Evolutionary conservation across 2,329 filamentous ascomycete species (phyloP).

Genomic region (Neopestalotiopsis sp.): DNA sequence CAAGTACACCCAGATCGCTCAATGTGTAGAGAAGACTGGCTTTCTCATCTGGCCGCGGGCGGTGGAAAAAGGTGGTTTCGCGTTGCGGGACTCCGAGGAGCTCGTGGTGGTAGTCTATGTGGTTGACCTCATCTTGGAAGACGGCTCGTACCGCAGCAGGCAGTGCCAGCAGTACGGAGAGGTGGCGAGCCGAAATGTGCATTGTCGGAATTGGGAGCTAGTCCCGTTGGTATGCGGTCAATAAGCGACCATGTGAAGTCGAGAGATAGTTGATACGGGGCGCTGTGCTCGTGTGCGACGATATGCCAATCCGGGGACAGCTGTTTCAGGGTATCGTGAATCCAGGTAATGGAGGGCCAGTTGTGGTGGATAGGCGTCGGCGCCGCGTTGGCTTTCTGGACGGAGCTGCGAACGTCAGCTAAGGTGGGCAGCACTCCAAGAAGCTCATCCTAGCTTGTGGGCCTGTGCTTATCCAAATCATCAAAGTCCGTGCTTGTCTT

Average conservation of each 20-base stretch:
- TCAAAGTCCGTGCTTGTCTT: neutral
- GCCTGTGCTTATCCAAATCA: neutral
- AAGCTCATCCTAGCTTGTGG: neutral
- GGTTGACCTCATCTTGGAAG: conserved; percentile 88
- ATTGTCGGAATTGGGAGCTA: conserved; percentile 22
- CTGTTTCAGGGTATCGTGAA: neutral
- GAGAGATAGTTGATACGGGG: neutral
- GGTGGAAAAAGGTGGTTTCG: conserved; percentile 93
- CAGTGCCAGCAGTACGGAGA: conserved; percentile 45
- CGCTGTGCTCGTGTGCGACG: neutral
- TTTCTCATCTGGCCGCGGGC: conserved; percentile 78
- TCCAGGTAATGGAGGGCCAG: neutral
- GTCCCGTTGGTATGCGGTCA: neutral
- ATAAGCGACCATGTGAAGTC: neutral
- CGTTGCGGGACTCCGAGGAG: conserved; percentile 83
- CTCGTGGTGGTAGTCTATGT: conserved; percentile 91
- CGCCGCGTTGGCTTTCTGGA: neutral
- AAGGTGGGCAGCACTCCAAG: neutral
- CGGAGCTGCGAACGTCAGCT: neutral
- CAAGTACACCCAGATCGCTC: conserved; percentile 82
- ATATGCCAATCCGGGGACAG: neutral
- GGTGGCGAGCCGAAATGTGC: conserved; percentile 30
- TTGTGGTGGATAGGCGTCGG: neutral
- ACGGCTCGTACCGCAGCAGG: conserved; percentile 66
- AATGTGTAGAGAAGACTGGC: conserved; percentile 91